These are phyloP conservation scores for Gloeophyllum trabeum DNA, from an alignment of 768 basidiomycete species.

Conservation along the genomic window DNA sequence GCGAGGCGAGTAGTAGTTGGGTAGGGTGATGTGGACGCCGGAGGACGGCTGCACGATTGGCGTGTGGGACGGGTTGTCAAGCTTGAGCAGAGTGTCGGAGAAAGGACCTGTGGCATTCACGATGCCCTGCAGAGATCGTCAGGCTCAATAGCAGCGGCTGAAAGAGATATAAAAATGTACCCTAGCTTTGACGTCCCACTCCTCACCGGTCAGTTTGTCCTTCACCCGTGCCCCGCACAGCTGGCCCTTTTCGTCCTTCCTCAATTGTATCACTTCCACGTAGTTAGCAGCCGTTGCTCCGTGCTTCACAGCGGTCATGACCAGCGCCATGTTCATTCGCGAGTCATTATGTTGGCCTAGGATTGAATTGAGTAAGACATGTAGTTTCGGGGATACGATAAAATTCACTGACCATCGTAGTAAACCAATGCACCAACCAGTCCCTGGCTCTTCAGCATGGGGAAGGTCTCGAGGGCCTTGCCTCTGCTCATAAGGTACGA, in stretches of 20 bases:
- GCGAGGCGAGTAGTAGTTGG: constrained; percentile 92
- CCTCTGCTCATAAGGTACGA: constrained; percentile 94
- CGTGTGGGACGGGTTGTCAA: constrained; percentile 68
- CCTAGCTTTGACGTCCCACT: constrained; percentile 76
- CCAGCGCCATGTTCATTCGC: constrained; percentile 92
- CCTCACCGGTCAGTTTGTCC: constrained; percentile 75
- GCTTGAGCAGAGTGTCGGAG: constrained; percentile 70
- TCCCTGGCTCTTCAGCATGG: constrained; percentile 89
- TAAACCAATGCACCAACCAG: constrained; percentile 94
- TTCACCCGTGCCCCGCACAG: constrained; percentile 66
- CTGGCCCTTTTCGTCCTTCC: constrained; percentile 55
- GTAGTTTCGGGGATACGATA: constrained; percentile 27
- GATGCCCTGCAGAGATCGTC: constrained; percentile 52
- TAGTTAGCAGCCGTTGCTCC: constrained; percentile 88
- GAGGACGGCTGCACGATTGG: constrained; percentile 90
- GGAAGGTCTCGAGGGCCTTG: constrained; percentile 89
- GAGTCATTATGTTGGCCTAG: constrained; percentile 96
- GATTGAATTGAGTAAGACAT: not conserved
- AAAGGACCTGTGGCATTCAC: constrained; percentile 98
- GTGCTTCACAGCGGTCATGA: constrained; percentile 89
- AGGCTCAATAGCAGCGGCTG: constrained; percentile 1
- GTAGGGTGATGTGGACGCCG: constrained; percentile 93
- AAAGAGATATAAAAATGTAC: constrained; percentile 21
- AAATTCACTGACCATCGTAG: constrained; percentile 67
- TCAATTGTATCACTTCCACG: constrained; percentile 69